Percentiles rank a stretch among this genome's conserved stretches.
Conservation (phyloP, 2,329 filamentous ascomycete genomes). For the Domatiomyces globalis region DNA sequence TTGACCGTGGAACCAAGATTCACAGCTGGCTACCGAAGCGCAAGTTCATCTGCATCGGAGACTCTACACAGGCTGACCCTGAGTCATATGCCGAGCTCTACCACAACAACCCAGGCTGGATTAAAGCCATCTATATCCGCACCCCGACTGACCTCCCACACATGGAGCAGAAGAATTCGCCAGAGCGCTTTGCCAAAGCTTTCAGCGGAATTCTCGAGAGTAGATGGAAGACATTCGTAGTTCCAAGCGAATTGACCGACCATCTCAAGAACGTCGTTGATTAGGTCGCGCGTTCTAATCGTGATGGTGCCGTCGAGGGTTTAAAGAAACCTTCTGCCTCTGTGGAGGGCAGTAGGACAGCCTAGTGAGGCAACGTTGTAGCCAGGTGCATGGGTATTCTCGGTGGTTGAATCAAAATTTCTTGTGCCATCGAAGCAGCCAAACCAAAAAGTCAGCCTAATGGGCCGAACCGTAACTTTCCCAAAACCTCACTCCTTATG, state of each 20-base stretch:
- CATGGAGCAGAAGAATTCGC: constrained; percentile 60
- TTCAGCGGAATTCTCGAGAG: constrained; percentile 59
- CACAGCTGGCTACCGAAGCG: constrained; percentile 63
- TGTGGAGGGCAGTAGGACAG: not conserved
- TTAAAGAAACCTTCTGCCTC: not conserved
- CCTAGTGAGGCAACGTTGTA: not conserved
- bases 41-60: constrained; percentile 72
- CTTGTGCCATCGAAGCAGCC: too few relatives aligned
- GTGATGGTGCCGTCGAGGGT: not conserved
- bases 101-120: constrained; percentile 55
- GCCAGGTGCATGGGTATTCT: too few relatives aligned
- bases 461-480: too few relatives aligned
- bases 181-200: constrained; percentile 64
- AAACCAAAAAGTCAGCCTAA: too few relatives aligned
- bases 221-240: constrained; percentile 70
- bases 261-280: constrained; percentile 15
- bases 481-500: too few relatives aligned
- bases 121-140: constrained; percentile 70
- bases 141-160: constrained; percentile 65
- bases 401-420: too few relatives aligned
- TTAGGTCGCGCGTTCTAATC: constrained; percentile 1
- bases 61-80: constrained; percentile 82
- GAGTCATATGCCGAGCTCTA: constrained; percentile 77
- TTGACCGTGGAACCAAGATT: constrained; percentile 63
- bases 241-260: constrained; percentile 50